Percentiles rank a stretch among this genome's conserved stretches.
Conservation (phyloP, 495 filamentous ascomycete genomes). For the Annulohypoxylon bovei region DNA sequence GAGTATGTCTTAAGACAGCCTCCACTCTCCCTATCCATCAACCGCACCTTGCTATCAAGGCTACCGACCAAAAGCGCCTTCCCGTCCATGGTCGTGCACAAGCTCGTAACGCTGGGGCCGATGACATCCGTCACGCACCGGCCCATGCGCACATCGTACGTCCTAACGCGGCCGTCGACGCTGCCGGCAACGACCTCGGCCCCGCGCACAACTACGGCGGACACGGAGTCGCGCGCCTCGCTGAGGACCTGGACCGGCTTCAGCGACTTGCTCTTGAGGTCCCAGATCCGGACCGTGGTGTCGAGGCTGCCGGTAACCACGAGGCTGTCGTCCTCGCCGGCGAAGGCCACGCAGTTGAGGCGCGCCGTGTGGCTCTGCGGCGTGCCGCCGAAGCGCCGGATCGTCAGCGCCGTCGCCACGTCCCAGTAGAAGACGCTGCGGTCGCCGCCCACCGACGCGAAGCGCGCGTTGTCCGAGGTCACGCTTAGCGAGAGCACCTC, state of each 20-base stretch:
- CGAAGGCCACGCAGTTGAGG: conserved; percentile 82
- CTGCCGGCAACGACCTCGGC: conserved; percentile 74
- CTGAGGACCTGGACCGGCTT: conserved; percentile 81
- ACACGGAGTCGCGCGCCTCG: conserved; percentile 83
- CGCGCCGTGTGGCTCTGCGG: conserved; percentile 71
- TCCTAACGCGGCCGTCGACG: conserved; percentile 85
- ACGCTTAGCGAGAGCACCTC: conserved; percentile 84
- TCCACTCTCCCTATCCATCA: conserved; percentile 84
- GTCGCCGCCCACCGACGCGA: conserved; percentile 87
- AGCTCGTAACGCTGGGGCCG: conserved; percentile 72
- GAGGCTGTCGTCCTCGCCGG: conserved; percentile 73
- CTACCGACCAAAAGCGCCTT: conserved; percentile 78
- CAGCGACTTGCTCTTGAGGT: conserved; percentile 66
- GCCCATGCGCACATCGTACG: conserved; percentile 91
- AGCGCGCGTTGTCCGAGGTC: conserved; percentile 78
- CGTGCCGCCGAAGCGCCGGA: conserved; percentile 71
- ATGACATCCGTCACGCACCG: conserved; percentile 76
- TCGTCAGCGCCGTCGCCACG: conserved; percentile 77
- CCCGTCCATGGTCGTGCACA: conserved; percentile 74
- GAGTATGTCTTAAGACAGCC: conserved; percentile 77
- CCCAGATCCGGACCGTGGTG: conserved; percentile 87
- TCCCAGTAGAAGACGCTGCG: conserved; percentile 93
- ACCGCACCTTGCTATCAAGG: conserved; percentile 77
- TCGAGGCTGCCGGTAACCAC: conserved; percentile 83
- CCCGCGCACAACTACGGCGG: conserved; percentile 63